Conservation (phyloP, 306 rosid species). For the Acacia crassicarpa region DNA sequence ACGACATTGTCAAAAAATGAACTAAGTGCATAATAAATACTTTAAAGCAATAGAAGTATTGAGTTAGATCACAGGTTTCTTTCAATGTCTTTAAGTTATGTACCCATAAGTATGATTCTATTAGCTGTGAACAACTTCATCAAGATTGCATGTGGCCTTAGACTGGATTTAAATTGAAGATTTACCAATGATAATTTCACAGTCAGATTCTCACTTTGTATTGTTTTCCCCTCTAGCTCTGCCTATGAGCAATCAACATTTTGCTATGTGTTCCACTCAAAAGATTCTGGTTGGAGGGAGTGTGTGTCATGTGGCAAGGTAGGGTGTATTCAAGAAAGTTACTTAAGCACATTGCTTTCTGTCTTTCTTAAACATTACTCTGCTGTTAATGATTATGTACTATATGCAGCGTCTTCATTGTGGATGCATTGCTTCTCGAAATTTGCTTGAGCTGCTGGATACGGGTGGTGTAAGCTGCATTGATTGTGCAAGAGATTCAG, state of each 20-base stretch:
- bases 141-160: slow-evolving; percentile 3
- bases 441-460: slow-evolving; percentile 77
- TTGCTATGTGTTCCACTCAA: slow-evolving; percentile 76
- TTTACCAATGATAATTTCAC: not conserved
- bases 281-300: slow-evolving; percentile 96
- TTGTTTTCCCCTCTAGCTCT: slow-evolving; percentile 51
- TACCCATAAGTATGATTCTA: not conserved
- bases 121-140: slow-evolving; percentile 9
- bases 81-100: slow-evolving; percentile 3
- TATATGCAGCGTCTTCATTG: slow-evolving; percentile 84
- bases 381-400: slow-evolving; percentile 14
- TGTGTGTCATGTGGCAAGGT: slow-evolving; percentile 88
- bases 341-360: not conserved
- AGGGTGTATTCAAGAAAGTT: slow-evolving; percentile 6
- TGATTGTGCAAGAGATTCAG: slow-evolving; percentile 59
- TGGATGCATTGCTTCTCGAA: slow-evolving; percentile 80
- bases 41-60: slow-evolving; percentile 18
- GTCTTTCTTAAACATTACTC: not conserved
- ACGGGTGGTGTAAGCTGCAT: slow-evolving; percentile 82
- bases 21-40: not conserved
- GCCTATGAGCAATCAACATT: slow-evolving; percentile 77
- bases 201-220: slow-evolving; percentile 17
- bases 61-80: not conserved
- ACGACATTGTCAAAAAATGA: not conserved
- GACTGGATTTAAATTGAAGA: slow-evolving; percentile 15